A percentile compares a stretch with the other conserved stretches of the same genome.
Conservation (phyloP, 441 rosid genomes). For the Bocquillonia castaneifolia region DNA sequence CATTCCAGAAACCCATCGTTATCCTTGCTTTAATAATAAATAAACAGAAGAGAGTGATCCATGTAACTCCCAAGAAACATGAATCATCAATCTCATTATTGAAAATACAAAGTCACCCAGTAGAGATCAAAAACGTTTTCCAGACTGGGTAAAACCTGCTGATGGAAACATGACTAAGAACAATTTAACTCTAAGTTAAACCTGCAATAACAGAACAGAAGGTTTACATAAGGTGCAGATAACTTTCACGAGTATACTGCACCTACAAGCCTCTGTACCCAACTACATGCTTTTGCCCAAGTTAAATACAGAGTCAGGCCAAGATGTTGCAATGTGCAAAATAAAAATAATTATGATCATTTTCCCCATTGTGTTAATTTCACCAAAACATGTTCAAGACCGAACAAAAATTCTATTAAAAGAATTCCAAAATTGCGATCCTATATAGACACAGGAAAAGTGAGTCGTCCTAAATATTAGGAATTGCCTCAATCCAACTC, state of each 20-base stretch:
- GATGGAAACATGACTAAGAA: too few relatives aligned
- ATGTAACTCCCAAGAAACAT: too few relatives aligned
- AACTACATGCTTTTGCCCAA: not conserved
- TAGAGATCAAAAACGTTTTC: too few relatives aligned
- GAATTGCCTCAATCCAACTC: slow-evolving; percentile 36
- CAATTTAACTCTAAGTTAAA: too few relatives aligned
- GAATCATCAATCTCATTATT: too few relatives aligned
- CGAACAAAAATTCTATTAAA: not conserved
- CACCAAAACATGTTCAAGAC: slow-evolving; percentile 22
- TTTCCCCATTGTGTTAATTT: slow-evolving; percentile 29
- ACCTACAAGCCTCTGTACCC: not conserved
- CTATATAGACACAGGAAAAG: slow-evolving; percentile 23
- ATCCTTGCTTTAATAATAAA: too few relatives aligned
- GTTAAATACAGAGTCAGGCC: slow-evolving; percentile 1
- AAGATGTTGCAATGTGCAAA: not conserved
- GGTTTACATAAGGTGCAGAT: not conserved
- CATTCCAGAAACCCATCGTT: too few relatives aligned
- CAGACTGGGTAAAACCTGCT: too few relatives aligned
- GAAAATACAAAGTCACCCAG: too few relatives aligned
- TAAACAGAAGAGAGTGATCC: too few relatives aligned
- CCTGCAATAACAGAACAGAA: not conserved
- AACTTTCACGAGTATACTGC: not conserved
- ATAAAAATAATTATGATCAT: slow-evolving; percentile 13
- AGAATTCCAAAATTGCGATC: slow-evolving; percentile 26
- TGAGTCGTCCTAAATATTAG: slow-evolving; percentile 12